Base-by-base conservation (phyloP, 768 basidiomycete species). In the Boletales sp. region DNA sequence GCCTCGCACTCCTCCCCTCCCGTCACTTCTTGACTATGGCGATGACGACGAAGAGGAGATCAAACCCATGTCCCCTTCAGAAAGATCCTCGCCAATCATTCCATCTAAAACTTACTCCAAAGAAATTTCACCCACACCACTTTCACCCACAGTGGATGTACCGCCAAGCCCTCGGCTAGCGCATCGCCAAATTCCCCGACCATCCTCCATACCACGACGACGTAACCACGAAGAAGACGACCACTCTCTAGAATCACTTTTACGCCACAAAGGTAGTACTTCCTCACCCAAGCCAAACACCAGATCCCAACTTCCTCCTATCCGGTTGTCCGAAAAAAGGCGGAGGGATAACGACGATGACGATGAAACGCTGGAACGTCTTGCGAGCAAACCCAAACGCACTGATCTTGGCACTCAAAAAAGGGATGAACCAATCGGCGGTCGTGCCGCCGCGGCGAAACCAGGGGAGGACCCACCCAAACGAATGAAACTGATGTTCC, bases 401-500 rank as follows among this genome's bases (percentile, higher is more conserved):
- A 67, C 70, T 4, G 80, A 81, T 51, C 63, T 79, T 14, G 77
- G 78, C 45, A 54, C 63, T 40, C 73, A 74, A 59, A 82, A 78
- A 60, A 74, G 69, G 35, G 66, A 63, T 7, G 60, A 55, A 47
- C 47, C 45, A 51, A 52, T 43, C 15, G 48, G 50, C 35, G 61
- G 55, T 50, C 64, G 55, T 45, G 57, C 53, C 45, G 31, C 53
- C 43, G 48, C 53, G 31, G 58, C 59, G 45, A 72, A 74, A 57
- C 56, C 60, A 27, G 64, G 65, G 9, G 71, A 74, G 53, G 70
- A 68, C 29, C 80, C 78, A 36, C 74, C 73, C 45, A 87, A 84
- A 69, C 88, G 87, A 65, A 78, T 91, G 61, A 89, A 87, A 69
- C 72, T 91, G 52, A 86, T 81, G 68, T 75, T 90, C 51, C 81